Conservation (phyloP, 139 green algal species). For the Chlorella sorokiniana region DNA sequence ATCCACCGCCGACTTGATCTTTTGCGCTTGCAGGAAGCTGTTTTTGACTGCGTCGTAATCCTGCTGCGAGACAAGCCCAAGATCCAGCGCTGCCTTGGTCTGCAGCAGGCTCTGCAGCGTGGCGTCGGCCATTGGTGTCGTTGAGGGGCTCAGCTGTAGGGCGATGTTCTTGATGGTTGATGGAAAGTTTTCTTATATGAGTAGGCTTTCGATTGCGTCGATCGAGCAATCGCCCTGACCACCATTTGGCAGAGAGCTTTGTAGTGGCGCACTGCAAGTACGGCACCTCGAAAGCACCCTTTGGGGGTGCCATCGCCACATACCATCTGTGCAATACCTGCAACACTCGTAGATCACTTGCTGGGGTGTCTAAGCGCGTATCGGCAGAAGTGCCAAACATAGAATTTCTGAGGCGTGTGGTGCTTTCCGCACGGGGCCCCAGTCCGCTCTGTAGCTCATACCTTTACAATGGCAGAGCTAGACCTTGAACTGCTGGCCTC, state of each 20-base stretch:
- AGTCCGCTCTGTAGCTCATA: background rate
- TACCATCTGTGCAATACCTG: background rate
- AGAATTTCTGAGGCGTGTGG: too few species aligned
- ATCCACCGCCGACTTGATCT: conserved; percentile 79
- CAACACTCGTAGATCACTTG: background rate
- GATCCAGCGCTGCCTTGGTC: conserved; percentile 76
- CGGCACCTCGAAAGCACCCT: background rate
- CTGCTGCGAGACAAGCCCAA: conserved; percentile 69
- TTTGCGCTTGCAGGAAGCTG: conserved; percentile 81
- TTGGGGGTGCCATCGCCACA: too few species aligned
- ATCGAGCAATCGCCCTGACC: too few species aligned
- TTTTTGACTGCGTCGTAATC: conserved; percentile 83
- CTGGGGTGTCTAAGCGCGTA: too few species aligned
- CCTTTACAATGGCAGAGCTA: conserved; percentile 29
- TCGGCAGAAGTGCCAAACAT: too few species aligned
- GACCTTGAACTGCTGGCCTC: conserved; percentile 82
- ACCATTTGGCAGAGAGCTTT: background rate
- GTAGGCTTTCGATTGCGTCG: too few species aligned
- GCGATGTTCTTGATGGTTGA: background rate
- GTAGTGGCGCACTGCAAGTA: background rate
- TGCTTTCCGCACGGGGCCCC: background rate
- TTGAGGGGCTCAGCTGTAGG: background rate
- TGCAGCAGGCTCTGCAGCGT: conserved; percentile 59
- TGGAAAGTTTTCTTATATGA: too few species aligned
- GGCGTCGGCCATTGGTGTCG: conserved; percentile 39